Percentiles rank a stretch among this genome's conserved stretches.
These are phyloP conservation scores for Hypoxylon sp. DNA, from an alignment of 2,329 filamentous ascomycete species.

Conservation along the genomic window DNA sequence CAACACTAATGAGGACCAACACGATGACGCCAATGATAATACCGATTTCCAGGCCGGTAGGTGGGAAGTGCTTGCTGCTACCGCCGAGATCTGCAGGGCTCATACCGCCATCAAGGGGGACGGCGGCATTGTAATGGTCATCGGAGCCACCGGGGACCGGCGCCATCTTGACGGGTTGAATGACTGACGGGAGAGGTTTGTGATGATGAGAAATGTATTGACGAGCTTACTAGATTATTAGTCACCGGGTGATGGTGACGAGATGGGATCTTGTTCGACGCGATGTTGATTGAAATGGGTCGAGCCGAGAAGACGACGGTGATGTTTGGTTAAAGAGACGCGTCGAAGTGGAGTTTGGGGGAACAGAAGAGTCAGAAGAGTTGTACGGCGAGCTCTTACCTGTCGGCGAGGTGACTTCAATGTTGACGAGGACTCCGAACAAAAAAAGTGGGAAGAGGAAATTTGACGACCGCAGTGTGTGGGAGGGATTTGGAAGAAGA, in stretches of 20 bases:
- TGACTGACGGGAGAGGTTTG: background rate
- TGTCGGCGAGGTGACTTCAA: background rate
- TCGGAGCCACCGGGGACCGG: conserved; percentile 20
- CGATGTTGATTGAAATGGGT: conserved; percentile 14
- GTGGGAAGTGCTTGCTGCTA: conserved; percentile 26
- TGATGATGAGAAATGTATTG: conserved; percentile 25
- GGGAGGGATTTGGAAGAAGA: background rate
- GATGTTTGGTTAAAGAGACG: conserved; percentile 16
- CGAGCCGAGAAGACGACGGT: conserved; percentile 8
- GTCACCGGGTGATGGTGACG: conserved; percentile 27
- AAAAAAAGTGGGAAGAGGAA: background rate
- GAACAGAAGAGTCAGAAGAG: conserved; percentile 17
- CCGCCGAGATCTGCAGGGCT: conserved; percentile 42
- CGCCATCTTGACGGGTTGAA: conserved; percentile 33
- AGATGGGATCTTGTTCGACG: conserved; percentile 37
- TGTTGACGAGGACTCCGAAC: background rate
- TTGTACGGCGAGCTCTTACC: conserved; percentile 5
- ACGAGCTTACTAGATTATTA: conserved; percentile 39
- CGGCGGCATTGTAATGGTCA: conserved; percentile 46
- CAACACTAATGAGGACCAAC: conserved; percentile 44
- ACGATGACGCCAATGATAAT: conserved; percentile 48
- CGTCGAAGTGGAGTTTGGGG: conserved; percentile 2
- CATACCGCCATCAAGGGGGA: conserved; percentile 47
- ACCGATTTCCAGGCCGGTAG: conserved; percentile 48
- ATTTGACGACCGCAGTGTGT: background rate